Base-by-base conservation (phyloP, 768 basidiomycete species). In the Chalciporus piperatus region DNA sequence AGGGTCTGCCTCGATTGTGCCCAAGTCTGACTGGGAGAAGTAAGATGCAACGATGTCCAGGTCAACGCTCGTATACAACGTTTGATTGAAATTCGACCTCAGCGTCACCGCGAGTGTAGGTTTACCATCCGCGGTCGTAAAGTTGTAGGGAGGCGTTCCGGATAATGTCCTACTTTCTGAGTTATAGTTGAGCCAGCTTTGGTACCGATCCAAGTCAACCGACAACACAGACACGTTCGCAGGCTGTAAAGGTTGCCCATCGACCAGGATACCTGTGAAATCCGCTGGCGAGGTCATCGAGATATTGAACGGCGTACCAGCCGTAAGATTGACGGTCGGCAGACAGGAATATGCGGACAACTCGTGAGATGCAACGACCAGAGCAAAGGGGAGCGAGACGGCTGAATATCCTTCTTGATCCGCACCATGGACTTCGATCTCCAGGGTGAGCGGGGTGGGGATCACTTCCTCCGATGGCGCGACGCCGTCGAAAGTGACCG, bases 401-500 rank as follows among this genome's bases (percentile, higher is more conserved):
- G 87, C 84, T 11, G 80, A 80, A 60, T 85, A 92, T 6, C 90
- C 91, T 59, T 79, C 74, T 55, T 81, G 75, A 58, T 92, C 90
- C 41, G 89, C 85, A 5, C 79, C 90, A 59, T 81, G 76, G 20
- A 97, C 69, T 27, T 73, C 68, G 23, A 95, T 71, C 9, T 78
- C 63, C 51, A 86, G 65, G 7, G 70, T 63, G 25, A 68, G 65
- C 2, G 79, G 79, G 6, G 72, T 71, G 23, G 66, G 45, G n/a
- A 72, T 52, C 16, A 60, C 59, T 37, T 72, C 62, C 27, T 77
- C 69, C 47, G 66, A 42, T 2, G 94, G 95, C 4, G 85, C 79
- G 19, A 88, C 77, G 10, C 95, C 95, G 56, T 87, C 78, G 46
- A 97, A 80, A 3, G 93, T 93, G 50, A 89, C 70, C 14, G 79